Evolutionary conservation across 2,329 filamentous ascomycete species (phyloP), one percentile per base, ranked within the genome.

Genomic region (Rugonectria rugulosa): DNA sequence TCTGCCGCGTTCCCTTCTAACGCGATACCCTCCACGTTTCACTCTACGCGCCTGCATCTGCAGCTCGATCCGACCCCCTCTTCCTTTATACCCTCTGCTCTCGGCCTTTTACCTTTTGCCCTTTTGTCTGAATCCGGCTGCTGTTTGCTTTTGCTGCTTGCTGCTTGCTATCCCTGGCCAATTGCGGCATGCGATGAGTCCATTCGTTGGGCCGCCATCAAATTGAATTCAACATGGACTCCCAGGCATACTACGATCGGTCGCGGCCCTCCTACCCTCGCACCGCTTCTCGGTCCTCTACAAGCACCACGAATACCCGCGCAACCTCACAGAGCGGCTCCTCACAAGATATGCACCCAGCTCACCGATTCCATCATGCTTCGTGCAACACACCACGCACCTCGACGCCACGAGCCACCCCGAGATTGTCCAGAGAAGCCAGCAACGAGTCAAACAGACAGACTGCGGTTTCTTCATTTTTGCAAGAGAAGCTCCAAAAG

Each of bases 401-500:
- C 2, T 68, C 29, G n/a, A 32, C 69, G 4, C 75, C 77, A 2
- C 73, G 73, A 49, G 73, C 76, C 3, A 71, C 73, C 17, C 77
- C 79, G 4, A 73, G 72, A 29, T 59, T 79, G n/a, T 76, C 77
- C 10, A 72, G 76, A 59, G 75, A 79, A 54, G 68, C 73, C 15
- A 74, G 73, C 32, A 70, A 72, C 24, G 80, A 83, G 17, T 70
- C 74, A 3, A 61, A 68, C 4, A 74, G 75, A 14, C 76, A 74
- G 37, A 68, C 70, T 21, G 73, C 75, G 1, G 70, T 80, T 12
- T 86, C 83, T 0, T 77, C 72, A 14, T 81, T 84, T 45, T 72
- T 86, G 3, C 83, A 84, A 41, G 82, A 85, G 64, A 80, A 77
- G 57, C 70, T 86, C n/a, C 77, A 80, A 42, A 78, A 73, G 23